These are phyloP conservation scores for Cladophialophora psammophila DNA, from an alignment of 2,329 filamentous ascomycete genomes.

Conservation along the genomic window DNA sequence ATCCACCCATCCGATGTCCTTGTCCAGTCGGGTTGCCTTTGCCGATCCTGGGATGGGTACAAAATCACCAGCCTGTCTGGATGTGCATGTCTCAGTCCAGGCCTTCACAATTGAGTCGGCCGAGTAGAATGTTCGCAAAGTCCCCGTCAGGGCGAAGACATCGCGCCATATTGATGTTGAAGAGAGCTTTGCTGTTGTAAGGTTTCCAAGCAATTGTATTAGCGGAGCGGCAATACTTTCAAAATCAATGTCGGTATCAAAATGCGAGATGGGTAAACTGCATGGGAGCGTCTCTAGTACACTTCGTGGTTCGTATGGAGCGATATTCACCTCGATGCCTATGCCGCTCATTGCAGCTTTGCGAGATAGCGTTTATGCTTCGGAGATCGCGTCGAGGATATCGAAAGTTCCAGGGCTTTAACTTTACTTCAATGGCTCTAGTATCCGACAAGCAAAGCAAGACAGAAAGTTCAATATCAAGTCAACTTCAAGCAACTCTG, in stretches of 20 bases:
- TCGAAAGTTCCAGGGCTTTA: neutral
- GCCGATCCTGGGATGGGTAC: constrained; percentile 12
- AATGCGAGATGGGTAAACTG: constrained; percentile 20
- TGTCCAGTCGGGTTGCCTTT: constrained; percentile 18
- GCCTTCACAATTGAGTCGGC: constrained; percentile 34
- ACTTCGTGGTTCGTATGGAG: constrained; percentile 19
- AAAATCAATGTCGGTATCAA: constrained; percentile 18
- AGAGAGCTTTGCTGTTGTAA: constrained; percentile 12
- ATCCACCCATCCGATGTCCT: constrained; percentile 30
- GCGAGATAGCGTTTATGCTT: neutral
- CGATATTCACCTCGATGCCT: constrained; percentile 18
- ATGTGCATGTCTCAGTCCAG: constrained; percentile 33
- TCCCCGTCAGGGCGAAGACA: constrained; percentile 42
- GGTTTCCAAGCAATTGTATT: constrained; percentile 10
- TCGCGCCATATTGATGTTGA: constrained; percentile 41
- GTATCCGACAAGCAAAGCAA: neutral
- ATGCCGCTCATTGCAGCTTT: neutral
- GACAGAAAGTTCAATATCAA: neutral
- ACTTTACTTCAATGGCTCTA: neutral
- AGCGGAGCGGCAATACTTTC: constrained; percentile 19
- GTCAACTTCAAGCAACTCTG: neutral
- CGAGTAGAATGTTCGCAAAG: constrained; percentile 40
- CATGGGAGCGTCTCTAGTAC: constrained; percentile 28
- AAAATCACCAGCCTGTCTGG: constrained; percentile 19
- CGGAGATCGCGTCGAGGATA: neutral